Percentiles rank a stretch among this genome's conserved stretches.
Evolutionary conservation across 1,284 basidiomycete genomes (phyloP).

Genomic region (Fomitopsis betulina): DNA sequence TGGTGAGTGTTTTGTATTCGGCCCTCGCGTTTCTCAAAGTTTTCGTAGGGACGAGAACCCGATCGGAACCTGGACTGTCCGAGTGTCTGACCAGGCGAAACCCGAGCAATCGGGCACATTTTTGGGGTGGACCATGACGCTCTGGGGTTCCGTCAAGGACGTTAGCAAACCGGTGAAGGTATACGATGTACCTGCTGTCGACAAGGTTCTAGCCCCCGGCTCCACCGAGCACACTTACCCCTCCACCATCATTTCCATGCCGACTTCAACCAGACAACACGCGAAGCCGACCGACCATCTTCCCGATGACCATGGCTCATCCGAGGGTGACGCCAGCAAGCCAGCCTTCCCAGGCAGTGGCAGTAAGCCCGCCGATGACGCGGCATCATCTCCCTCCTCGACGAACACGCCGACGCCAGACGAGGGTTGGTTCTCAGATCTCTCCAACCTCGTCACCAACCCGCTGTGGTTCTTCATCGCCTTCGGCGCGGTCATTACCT

Average conservation of each 20-base stretch:
- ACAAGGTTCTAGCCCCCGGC: conserved; percentile 52
- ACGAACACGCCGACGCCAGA: conserved; percentile 59
- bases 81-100: conserved; percentile 71
- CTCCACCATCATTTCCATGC: conserved; percentile 33
- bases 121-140: conserved; percentile 87
- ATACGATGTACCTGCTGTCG: conserved; percentile 60
- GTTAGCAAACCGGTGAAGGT: conserved; percentile 53
- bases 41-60: conserved; percentile 83
- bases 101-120: conserved; percentile 71
- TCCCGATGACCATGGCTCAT: conserved; percentile 77
- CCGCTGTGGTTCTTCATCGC: conserved; percentile 87
- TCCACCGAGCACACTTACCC: conserved; percentile 30
- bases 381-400: conserved; percentile 14
- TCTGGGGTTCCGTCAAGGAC: conserved; percentile 92
- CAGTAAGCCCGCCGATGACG: conserved; percentile 28
- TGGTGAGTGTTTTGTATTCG: conserved; percentile 57
- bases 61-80: conserved; percentile 89
- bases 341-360: conserved; percentile 50
- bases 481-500: conserved; percentile 62
- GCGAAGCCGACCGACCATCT: conserved; percentile 87
- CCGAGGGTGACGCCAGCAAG: conserved; percentile 63
- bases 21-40: conserved; percentile 9
- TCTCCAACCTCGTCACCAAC: conserved; percentile 71
- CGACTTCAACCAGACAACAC: conserved; percentile 44
- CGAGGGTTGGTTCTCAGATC: conserved; percentile 84